Percentiles rank a stretch among this genome's conserved stretches.
phyloP scores from a whole-genome alignment of 768 basidiomycete species.

The Leccinellum luteum region DNA sequence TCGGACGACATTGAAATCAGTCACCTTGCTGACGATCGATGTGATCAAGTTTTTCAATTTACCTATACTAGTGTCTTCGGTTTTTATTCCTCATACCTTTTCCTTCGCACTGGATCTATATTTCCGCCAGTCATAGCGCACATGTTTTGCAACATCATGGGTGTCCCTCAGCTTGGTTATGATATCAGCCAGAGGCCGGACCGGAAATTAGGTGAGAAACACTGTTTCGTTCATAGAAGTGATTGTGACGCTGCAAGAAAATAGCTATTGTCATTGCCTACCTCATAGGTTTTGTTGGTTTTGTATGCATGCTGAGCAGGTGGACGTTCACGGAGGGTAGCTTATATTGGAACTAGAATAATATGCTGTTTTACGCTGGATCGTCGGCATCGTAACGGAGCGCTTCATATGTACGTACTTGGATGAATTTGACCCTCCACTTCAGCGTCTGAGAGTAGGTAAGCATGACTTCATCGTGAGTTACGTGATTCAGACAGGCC shows the following conservation, averaged over 20 bases:
- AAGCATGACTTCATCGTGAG: slow-evolving; percentile 19
- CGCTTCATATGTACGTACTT: too few relatives aligned
- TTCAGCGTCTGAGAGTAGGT: neutral
- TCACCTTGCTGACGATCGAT: slow-evolving; percentile 15
- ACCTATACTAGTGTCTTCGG: slow-evolving; percentile 93
- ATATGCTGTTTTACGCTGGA: slow-evolving; percentile 9
- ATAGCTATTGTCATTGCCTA: slow-evolving; percentile 58
- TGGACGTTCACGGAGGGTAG: slow-evolving; percentile 45
- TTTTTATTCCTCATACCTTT: slow-evolving; percentile 80
- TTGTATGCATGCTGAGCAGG: slow-evolving; percentile 47
- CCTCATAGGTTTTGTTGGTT: slow-evolving; percentile 56
- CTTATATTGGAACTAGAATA: slow-evolving; percentile 41
- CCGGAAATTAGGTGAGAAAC: slow-evolving; percentile 48
- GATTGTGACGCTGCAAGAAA: slow-evolving; percentile 11
- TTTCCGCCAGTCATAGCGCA: slow-evolving; percentile 78
- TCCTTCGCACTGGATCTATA: slow-evolving; percentile 82
- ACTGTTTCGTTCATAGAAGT: slow-evolving; percentile 9
- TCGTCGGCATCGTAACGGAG: neutral
- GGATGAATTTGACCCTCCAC: neutral
- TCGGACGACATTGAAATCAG: neutral
- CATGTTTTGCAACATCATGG: slow-evolving; percentile 94
- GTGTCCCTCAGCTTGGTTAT: slow-evolving; percentile 64
- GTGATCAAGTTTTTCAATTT: slow-evolving; percentile 73
- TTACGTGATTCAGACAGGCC: neutral
- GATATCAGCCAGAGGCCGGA: slow-evolving; percentile 56